Conservation (phyloP, 1,284 basidiomycete genomes). For the Ustilago cynodontis region DNA sequence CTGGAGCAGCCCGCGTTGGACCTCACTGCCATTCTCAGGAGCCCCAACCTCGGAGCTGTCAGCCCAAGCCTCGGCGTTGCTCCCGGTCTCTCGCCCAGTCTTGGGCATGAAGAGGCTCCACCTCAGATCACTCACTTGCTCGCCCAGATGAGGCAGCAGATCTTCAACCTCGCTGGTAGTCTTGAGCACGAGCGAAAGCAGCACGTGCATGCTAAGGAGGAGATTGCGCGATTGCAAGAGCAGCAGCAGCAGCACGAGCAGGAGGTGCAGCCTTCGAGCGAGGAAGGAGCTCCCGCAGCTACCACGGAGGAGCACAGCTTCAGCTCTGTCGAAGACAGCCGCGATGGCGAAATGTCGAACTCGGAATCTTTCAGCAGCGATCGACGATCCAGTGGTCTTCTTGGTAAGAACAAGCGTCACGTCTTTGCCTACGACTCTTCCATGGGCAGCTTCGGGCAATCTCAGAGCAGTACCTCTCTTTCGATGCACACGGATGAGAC, state of each 20-base stretch:
- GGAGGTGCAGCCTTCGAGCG: not conserved
- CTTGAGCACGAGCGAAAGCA: constrained; percentile 66
- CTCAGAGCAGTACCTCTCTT: constrained; percentile 52
- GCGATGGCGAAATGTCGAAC: constrained; percentile 14
- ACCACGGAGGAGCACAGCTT: constrained; percentile 23
- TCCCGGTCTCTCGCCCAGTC: constrained; percentile 47
- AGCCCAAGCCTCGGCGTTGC: constrained; percentile 30
- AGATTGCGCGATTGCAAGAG: constrained; percentile 36
- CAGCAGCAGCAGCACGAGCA: constrained; percentile 7
- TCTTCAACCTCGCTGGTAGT: constrained; percentile 66
- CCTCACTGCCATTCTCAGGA: constrained; percentile 36
- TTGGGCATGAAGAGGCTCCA: constrained; percentile 35
- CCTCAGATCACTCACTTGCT: constrained; percentile 65
- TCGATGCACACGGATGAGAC: constrained; percentile 51
- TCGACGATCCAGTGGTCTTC: constrained; percentile 32
- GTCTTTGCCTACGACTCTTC: constrained; percentile 65
- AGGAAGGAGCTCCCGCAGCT: not conserved
- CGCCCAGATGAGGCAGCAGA: constrained; percentile 69
- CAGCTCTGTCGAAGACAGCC: constrained; percentile 29
- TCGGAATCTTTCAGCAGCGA: constrained; percentile 24
- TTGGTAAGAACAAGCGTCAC: constrained; percentile 61
- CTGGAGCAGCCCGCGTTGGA: constrained; percentile 50
- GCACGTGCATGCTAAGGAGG: constrained; percentile 56
- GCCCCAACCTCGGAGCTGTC: constrained; percentile 48
- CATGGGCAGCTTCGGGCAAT: constrained; percentile 60